phyloP scores from a whole-genome alignment of 2,329 filamentous ascomycete genomes.

The Dryadomyces sulphureus region DNA sequence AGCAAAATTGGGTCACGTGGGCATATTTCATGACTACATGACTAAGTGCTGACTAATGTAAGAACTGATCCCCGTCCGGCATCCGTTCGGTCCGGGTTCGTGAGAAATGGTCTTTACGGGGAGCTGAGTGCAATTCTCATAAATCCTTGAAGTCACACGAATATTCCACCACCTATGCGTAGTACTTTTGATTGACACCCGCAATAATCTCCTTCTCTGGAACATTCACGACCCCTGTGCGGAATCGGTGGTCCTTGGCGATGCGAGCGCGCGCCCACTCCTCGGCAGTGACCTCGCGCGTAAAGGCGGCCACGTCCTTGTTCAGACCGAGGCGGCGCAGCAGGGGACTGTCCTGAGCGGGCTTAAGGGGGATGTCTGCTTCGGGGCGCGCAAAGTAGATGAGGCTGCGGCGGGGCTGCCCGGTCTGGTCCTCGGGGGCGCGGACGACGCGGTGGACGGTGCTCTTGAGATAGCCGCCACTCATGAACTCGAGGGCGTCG shows the following conservation, averaged over 20 bases:
- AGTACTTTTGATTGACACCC: background rate
- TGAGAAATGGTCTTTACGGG: too few species aligned
- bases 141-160: too few species aligned
- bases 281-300: background rate
- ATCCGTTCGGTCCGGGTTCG: too few species aligned
- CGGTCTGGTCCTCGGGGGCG: conserved; percentile 19
- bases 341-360: conserved; percentile 16
- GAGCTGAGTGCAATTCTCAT: too few species aligned
- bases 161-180: background rate
- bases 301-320: conserved; percentile 9
- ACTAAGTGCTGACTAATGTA: too few species aligned
- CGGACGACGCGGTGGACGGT: conserved; percentile 20
- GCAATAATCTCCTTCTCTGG: conserved; percentile 1
- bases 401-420: conserved; percentile 17
- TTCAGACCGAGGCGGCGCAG: conserved; percentile 15
- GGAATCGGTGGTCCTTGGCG: background rate
- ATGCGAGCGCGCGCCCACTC: conserved; percentile 1
- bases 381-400: conserved; percentile 22
- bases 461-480: conserved; percentile 16
- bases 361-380: conserved; percentile 16
- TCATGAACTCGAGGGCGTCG: conserved; percentile 19
- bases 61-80: too few species aligned
- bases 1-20: too few species aligned
- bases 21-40: too few species aligned
- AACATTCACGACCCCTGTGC: background rate